Base-by-base conservation (phyloP, 257 asterid genomes). In the Anisodus tanguticus region DNA sequence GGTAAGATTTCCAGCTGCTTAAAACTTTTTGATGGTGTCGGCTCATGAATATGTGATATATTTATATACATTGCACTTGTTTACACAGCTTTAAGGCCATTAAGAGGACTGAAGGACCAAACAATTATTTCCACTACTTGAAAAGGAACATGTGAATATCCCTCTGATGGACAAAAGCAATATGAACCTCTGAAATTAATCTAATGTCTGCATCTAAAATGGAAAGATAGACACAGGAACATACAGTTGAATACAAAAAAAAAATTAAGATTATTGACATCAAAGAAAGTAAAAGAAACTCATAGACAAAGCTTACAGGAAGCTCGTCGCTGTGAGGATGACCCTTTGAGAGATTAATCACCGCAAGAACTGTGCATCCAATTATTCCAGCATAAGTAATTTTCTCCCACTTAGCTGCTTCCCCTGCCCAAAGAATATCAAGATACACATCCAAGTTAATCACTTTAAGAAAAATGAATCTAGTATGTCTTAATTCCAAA, bases 381-480 rank as follows among this genome's bases (percentile, higher is more conserved):
- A 58, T 89, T 31, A 86, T 85, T 71, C 92, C 98, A 17, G 49
- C 83, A 85, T 92, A 92, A 3, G 93, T 79, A 69, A 95, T 93
- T 93, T 93, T 95, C 93, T 95, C 93, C 98, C 98, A 95, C 82
- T 95, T 95, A 17, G 95, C 12, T 74, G 98, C 97, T 95, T 93
- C 97, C 83, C 91, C 98, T 95, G 82, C 68, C 6, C 53, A 80
- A 22, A 72, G 41, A 17, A 79, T 26, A 54, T 17, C 1, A 59
- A 47, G 37, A 37, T 80, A 81, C 4, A 58, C 55, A 67, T 9
- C 9, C 80, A 67, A 17, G 51, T 47, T 82, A 47, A 35, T 51
- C 60, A 81, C 59, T 66, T 54, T n/a, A 55, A 66, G 67, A 9
- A 26, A 17, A 6, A 66, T 5, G n/a, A 64, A 35, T 68, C 62